Percentiles rank a stretch among this genome's conserved stretches.
phyloP scores from a whole-genome alignment of 2,329 filamentous ascomycete genomes.

The Grosmannia clavigera region DNA sequence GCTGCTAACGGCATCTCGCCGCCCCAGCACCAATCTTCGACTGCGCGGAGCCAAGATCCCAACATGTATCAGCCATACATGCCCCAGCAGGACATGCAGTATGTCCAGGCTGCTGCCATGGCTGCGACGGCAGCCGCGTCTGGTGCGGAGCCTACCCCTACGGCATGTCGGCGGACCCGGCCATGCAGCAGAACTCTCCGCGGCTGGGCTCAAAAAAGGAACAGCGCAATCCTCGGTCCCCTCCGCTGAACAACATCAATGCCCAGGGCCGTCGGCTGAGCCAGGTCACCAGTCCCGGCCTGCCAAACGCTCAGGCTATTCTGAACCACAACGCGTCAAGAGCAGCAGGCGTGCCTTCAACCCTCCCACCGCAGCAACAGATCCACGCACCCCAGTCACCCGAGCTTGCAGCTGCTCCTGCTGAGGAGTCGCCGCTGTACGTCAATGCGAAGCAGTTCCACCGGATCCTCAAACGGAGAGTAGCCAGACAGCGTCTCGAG shows the following conservation, averaged over 20 bases:
- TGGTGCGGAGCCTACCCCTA: slow-evolving; percentile 68
- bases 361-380: slow-evolving; percentile 49
- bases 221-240: slow-evolving; percentile 60
- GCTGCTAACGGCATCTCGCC: slow-evolving; percentile 54
- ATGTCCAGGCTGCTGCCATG: slow-evolving; percentile 88
- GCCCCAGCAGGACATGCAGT: slow-evolving; percentile 63
- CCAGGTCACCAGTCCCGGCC: slow-evolving; percentile 62
- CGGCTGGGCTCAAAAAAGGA: slow-evolving; percentile 68
- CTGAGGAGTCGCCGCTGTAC: slow-evolving; percentile 88
- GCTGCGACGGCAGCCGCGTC: slow-evolving; percentile 83
- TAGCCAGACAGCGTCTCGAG: slow-evolving; percentile 86
- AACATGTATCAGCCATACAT: slow-evolving; percentile 80
- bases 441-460: slow-evolving; percentile 99
- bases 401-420: slow-evolving; percentile 58
- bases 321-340: slow-evolving; percentile 53
- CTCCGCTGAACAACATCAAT: slow-evolving; percentile 53
- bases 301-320: slow-evolving; percentile 61
- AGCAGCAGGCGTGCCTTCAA: slow-evolving; percentile 40
- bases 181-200: slow-evolving; percentile 59
- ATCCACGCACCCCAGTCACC: slow-evolving; percentile 64
- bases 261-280: slow-evolving; percentile 55
- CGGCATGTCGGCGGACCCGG: slow-evolving; percentile 54
- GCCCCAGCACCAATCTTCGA: slow-evolving; percentile 23
- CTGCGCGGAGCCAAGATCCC: slow-evolving; percentile 32
- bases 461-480: slow-evolving; percentile 84